Conservation (phyloP, 306 rosid species). For the Medicago truncatula region DNA sequence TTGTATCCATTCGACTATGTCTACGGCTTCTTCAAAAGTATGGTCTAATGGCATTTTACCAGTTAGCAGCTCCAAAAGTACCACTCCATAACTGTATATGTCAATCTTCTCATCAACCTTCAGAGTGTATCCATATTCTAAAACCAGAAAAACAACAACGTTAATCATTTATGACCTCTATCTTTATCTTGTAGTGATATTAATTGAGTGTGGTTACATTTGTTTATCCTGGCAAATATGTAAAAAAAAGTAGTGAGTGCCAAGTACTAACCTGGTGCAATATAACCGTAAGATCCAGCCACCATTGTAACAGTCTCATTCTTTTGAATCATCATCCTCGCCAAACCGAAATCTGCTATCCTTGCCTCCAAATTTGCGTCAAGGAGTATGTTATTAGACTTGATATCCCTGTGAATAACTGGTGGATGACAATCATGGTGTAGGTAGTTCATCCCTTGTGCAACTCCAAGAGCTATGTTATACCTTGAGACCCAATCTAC, state of each 20-base stretch:
- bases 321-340: constrained; percentile 78
- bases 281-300: constrained; percentile 94
- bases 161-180: constrained; percentile 10
- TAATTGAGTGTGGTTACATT: constrained; percentile 1
- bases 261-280: constrained; percentile 85
- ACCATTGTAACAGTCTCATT: constrained; percentile 84
- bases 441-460: constrained; percentile 83
- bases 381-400: constrained; percentile 89
- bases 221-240: neutral
- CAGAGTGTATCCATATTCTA: constrained; percentile 85
- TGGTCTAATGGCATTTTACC: constrained; percentile 75
- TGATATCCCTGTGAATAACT: constrained; percentile 82
- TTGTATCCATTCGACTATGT: constrained; percentile 73
- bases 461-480: constrained; percentile 84
- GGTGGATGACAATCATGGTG: constrained; percentile 91
- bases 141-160: constrained; percentile 8
- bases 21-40: constrained; percentile 58
- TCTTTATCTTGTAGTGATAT: constrained; percentile 21
- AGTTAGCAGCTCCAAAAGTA: constrained; percentile 80
- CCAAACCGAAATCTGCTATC: constrained; percentile 94
- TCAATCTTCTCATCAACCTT: constrained; percentile 89
- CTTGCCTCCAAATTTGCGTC: constrained; percentile 80
- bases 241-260: constrained; percentile 1
- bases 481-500: constrained; percentile 92
- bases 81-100: constrained; percentile 83